phyloP scores from a whole-genome alignment of 2,329 filamentous ascomycete genomes.

The Pseudopyricularia cyperi region DNA sequence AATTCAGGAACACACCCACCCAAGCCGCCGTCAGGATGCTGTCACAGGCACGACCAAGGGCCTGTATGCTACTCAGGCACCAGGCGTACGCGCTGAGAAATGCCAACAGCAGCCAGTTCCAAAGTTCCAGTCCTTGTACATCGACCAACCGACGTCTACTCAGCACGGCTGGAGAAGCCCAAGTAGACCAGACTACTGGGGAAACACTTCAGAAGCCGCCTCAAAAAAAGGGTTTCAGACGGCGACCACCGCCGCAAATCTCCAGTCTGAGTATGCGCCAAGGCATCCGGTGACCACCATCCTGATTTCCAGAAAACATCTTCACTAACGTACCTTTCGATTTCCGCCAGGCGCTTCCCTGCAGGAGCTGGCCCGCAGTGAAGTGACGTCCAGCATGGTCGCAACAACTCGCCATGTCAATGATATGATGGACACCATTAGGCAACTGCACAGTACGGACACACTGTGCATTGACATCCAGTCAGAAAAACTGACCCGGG shows the following conservation, averaged over 20 bases:
- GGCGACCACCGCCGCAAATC: neutral
- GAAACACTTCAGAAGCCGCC: neutral
- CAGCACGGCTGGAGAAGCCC: neutral
- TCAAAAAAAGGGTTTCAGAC: neutral
- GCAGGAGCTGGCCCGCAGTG: neutral
- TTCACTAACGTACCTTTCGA: neutral
- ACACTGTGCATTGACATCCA: slow-evolving; percentile 11
- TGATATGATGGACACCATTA: neutral
- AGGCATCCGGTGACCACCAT: neutral
- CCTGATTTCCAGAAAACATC: no score
- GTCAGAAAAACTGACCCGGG: slow-evolving; percentile 7
- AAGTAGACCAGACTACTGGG: no score
- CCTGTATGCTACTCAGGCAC: neutral
- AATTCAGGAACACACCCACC: neutral
- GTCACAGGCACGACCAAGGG: neutral
- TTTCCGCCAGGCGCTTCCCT: neutral
- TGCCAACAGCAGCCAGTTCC: neutral
- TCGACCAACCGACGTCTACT: neutral
- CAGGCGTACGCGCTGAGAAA: neutral
- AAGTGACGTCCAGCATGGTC: neutral
- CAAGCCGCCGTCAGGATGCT: neutral
- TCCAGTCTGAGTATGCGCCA: neutral
- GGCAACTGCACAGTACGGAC: neutral
- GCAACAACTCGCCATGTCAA: neutral
- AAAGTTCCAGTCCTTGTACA: neutral